phyloP scores from a whole-genome alignment of 1,284 basidiomycete genomes.

The Rhodotorula sp. region DNA sequence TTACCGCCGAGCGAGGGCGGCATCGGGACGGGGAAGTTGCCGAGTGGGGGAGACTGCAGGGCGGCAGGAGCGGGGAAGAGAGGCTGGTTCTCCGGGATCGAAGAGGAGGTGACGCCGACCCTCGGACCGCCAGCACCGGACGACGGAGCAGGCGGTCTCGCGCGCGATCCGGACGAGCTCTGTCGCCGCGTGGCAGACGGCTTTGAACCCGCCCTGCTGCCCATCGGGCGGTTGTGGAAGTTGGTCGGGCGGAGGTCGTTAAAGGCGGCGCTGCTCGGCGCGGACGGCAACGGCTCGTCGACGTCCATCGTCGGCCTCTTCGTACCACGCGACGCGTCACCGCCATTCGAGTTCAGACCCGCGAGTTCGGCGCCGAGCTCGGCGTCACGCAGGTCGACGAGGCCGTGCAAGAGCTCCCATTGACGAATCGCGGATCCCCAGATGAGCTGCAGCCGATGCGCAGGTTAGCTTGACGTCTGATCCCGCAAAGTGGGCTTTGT shows the following conservation, averaged over 20 bases:
- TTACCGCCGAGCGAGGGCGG: background rate
- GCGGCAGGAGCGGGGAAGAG: background rate
- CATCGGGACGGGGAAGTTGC: background rate
- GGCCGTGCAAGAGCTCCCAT: constrained; percentile 66
- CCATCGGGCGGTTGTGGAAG: constrained; percentile 27
- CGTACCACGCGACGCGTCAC: constrained; percentile 20
- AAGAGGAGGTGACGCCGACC: background rate
- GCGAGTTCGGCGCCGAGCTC: constrained; percentile 34
- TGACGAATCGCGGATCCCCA: constrained; percentile 76
- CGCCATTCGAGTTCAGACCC: constrained; percentile 1
- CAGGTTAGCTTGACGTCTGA: too few species aligned
- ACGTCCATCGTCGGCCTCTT: constrained; percentile 34
- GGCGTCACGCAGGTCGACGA: constrained; percentile 42
- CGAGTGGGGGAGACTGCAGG: background rate
- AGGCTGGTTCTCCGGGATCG: background rate
- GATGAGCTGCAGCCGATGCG: constrained; percentile 48
- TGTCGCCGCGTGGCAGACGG: background rate
- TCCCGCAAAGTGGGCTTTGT: background rate
- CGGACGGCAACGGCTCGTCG: constrained; percentile 6
- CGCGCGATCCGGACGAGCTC: background rate
- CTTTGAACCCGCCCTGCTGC: background rate
- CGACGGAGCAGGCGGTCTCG: background rate
- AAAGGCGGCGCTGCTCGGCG: constrained; percentile 6
- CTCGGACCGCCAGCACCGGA: background rate
- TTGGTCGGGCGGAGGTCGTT: constrained; percentile 19